Evolutionary conservation across 441 rosid genomes (phyloP), one percentile per base, ranked within the genome.

Genomic region (Gossypium aridum): DNA sequence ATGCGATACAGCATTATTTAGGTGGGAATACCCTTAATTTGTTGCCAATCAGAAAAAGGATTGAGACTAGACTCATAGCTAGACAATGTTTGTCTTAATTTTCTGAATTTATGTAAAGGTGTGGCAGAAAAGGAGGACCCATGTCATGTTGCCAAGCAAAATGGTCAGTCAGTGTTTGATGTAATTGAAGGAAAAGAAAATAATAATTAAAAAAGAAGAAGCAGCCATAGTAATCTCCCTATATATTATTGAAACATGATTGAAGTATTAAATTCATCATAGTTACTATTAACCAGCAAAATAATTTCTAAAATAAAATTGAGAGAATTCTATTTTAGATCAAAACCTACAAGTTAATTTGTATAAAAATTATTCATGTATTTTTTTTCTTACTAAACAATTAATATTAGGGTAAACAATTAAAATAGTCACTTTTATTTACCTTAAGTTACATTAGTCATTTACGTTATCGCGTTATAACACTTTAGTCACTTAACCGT

Each of bases 51-150:
- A 70, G 19, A 64, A 31, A 34, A 28, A 47, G 26, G 26, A 25
- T 69, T 51, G 72, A 17, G 43, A 51, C 59, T 49, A 49, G 69
- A 65, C 26, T 34, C 16, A 12, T 16, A 13, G 13, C 19, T 10
- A 17, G 8, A 53, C 13, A 23, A 8, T 45, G 12, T 67, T 56
- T 7, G 53, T 14, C 53, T 54, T 22, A 26, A 37, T 60, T 45
- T 26, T 67, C 53, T 62, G 72, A 75, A 64, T 45, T 34, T 70
- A 53, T 37, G 74, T 14, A 55, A 60, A 62, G 73, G 59, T 75
- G 68, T 56, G 70, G 76, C 79, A 70, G 19, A 49, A 62, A 12
- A 65, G 64, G 39, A 81, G 80, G 82, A 78, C 76, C 82, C 81
- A 39, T 70, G 70, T 37, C 74, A 77, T 63, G 83, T 73, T 80